Base-by-base conservation (phyloP, 2,329 filamentous ascomycete genomes). In the Cercospora citrullina region DNA sequence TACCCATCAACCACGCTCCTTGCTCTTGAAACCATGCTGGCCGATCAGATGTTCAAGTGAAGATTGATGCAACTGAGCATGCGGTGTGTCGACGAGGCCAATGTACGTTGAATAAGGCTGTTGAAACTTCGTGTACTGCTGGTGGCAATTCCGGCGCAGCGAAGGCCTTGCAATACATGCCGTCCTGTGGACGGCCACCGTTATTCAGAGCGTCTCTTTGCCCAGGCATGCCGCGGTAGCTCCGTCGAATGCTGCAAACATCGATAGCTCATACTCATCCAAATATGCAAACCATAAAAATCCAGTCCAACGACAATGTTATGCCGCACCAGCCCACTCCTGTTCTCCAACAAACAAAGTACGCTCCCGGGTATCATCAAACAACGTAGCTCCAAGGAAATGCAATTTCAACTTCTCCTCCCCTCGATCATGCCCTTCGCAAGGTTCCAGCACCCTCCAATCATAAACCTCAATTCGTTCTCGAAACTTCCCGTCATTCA, bases 401-500 rank as follows among this genome's bases (percentile, higher is more conserved):
- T 73, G 64, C 68, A 61, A 57, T 51, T 69, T 73, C 60, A 73
- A 63, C 33, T 33, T 42, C 28, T 72, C 72, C 10, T 48, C 65
- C 7, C 67, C 64, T 26, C 61, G 58, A 26, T 69, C 69, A 63
- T 75, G 74, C 23, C 55, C 55, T 4, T 31, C 23, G 39, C 73
- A 75, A 3, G 70, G 26, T 48, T 78, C 75, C 51, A 77, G 53
- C 4, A 76, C 73, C 57, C 76, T 73, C 76, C 76, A 78, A 69
- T 78, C 76, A 28, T 69, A 77, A 1, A 77, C 63, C 18, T 77
- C 75, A 3, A 78, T 65, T 16, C 74, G 63, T 68, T 78, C 77
- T 55, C 65, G 59, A 9, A 77, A 72, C 14, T 45, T 28, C 0
- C 75, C 75, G 2, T 62, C 31, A 33, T 77, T 75, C 31, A 79